Conservation (phyloP, 225 moss, liverwort and hornwort species). For the Sphagnum contortum region DNA sequence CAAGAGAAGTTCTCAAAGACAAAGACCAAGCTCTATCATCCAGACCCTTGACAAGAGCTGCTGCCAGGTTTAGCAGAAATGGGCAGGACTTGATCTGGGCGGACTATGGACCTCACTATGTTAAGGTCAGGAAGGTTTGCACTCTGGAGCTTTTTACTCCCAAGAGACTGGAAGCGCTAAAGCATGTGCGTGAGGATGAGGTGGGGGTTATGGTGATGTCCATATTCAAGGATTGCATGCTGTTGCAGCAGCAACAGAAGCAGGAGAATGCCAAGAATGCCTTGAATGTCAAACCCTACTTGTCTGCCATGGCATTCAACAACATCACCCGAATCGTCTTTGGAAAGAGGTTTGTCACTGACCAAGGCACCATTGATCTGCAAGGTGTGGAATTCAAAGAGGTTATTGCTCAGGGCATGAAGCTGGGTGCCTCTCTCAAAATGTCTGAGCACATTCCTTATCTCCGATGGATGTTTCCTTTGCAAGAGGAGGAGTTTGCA, state of each 20-base stretch:
- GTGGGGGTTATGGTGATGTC: conserved; percentile 47
- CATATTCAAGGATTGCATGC: conserved; percentile 27
- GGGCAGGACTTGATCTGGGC: conserved; percentile 99
- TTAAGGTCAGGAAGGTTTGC: conserved; percentile 92
- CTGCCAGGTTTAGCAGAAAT: conserved; percentile 72
- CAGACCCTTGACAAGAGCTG: conserved; percentile 66
- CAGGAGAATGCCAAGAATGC: neutral
- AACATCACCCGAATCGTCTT: conserved; percentile 91
- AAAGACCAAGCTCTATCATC: conserved; percentile 64
- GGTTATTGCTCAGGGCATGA: conserved; percentile 77
- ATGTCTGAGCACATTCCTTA: conserved; percentile 94
- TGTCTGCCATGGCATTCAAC: conserved; percentile 88
- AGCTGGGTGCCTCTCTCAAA: conserved; percentile 72
- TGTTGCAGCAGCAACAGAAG: neutral
- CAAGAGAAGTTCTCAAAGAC: conserved; percentile 81
- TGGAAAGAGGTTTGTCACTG: conserved; percentile 83
- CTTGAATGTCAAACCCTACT: conserved; percentile 45
- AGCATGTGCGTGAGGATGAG: conserved; percentile 72
- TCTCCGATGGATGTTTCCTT: conserved; percentile 88
- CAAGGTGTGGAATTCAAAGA: conserved; percentile 91
- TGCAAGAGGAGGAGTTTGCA: conserved; percentile 81
- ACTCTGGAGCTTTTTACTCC: conserved; percentile 83
- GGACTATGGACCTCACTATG: conserved; percentile 91
- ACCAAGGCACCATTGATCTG: conserved; percentile 40
- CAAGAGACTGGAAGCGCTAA: conserved; percentile 67